Evolutionary conservation across 805 yeast species (phyloP), one percentile per base, ranked within the genome.

Genomic region (Dipodascus albidus): DNA sequence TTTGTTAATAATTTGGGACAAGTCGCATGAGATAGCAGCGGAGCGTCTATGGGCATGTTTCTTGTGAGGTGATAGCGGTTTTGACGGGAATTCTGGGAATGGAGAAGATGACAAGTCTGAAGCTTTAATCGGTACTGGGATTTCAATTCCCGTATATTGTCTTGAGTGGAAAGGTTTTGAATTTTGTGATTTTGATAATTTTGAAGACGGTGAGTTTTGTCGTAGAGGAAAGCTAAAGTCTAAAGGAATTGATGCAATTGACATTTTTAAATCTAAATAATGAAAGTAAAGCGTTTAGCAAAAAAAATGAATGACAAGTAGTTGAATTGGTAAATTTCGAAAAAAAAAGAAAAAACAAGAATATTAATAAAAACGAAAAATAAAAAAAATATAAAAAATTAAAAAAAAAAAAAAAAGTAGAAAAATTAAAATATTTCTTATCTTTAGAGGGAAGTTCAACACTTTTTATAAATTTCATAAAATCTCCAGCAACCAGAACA

Each of bases 11-110:
- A 38, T 4, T 38, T 11, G 20, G 3, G 44, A 38, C 4, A 87
- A 85, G 64, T 88, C 96, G 2, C 91, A 93, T 6, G 93, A 85
- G 3, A 88, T 83, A 0, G 96, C 96, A 22, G 91, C 89, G 0
- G 96, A 87, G 52, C 96, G 72, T 62, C 87, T 79, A 62, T 88
- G 96, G 48, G 86, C 78, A 68, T 88, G 96, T 23, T 53, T 27
- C 23, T 50, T 44, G 27, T 54, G 56, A 6, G 56, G 56, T 17
- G 56, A 54, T 20, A 48, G 44, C 9, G 44, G 15, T 14, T 38
- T 38, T n/a, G 20, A n/a, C 20, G 44, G 44, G 20, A 38, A 38
- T 19, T 38, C 44, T 38, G 44, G 44, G n/a, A 38, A 38, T 6
- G 44, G n/a, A 38, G 44, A 38, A 38, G 44, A 11, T 8, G 44